Base-by-base conservation (phyloP, 2,329 filamentous ascomycete species). In the Aspergillus oerlinghausenensis region DNA sequence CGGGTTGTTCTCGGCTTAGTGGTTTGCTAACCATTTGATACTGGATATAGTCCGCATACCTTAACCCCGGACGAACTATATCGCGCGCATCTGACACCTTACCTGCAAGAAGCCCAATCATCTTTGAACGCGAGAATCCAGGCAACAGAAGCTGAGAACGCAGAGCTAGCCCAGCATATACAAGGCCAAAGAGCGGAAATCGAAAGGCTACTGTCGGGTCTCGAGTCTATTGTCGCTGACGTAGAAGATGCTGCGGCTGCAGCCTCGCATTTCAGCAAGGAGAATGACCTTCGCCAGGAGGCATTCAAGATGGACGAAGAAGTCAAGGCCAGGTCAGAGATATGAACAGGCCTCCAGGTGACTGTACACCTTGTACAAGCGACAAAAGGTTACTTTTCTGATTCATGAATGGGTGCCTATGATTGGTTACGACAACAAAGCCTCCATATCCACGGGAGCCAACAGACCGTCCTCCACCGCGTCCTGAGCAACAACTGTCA, bases 181-280 rank as follows among this genome's bases (percentile, higher is more conserved):
- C 72, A 76, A 49, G 71, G 75, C 43, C 84, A 87, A 64, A 75
- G 82, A 56, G 71, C 74, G 49, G 83, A 87, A 63, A 84, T 87
- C 49, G 79, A 83, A 60, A 75, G 68, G 23, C 67, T 87, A 52
- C 70, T 87, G 21, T 72, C 74, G 19, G 77, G 79, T 19, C 67
- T 88, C 32, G 84, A 87, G 66, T 73, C 71, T 49, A 79, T 84
- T 11, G 79, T 87, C 49, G 71, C 71, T 29, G 84, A 87, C 68
- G 67, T 87, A 47, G 82, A 86, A 63, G 78, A 74, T 3, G 77
- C 78, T 49, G 75, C 76, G 28, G 69, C 70, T 23, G 75, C 76
- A 10, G 75, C 77, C 59, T 67, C 68, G 7, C 67, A 75, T 49
- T 77, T 73, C 59, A 71, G 70, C 56, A 60, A 62, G 38, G 68